Percentiles rank a stretch among this genome's conserved stretches.
Conservation (phyloP, 2,329 filamentous ascomycete species). For the Nemania serpens region DNA sequence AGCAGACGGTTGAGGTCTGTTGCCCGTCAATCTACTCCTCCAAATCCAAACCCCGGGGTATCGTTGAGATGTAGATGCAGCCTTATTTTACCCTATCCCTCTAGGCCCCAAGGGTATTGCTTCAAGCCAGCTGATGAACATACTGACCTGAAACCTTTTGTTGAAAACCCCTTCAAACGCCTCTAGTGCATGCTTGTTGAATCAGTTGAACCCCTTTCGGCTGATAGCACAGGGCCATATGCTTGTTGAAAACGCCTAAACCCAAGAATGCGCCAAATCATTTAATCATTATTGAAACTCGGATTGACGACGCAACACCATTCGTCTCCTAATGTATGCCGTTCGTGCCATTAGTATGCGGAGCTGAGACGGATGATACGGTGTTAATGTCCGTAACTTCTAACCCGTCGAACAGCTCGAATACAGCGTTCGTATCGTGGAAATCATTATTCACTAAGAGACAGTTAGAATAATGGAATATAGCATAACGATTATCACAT, state of each 20-base stretch:
- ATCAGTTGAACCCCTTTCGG: constrained; percentile 30
- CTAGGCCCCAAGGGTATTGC: constrained; percentile 27
- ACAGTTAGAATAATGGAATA: constrained; percentile 10
- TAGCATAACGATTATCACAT: constrained; percentile 42
- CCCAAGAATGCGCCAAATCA: constrained; percentile 40
- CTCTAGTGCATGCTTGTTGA: constrained; percentile 44
- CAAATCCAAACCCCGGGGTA: constrained; percentile 42
- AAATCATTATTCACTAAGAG: constrained; percentile 94
- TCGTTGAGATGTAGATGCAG: constrained; percentile 49
- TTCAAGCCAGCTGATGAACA: constrained; percentile 30
- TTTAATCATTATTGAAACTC: constrained; percentile 29
- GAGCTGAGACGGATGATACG: constrained; percentile 24
- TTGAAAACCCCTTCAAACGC: constrained; percentile 43
- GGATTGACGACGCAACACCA: constrained; percentile 30
- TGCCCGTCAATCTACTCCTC: constrained; percentile 11
- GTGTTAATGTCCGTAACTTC: constrained; percentile 67
- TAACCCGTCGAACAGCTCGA: constrained; percentile 82
- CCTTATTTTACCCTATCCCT: constrained; percentile 38
- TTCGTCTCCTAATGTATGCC: constrained; percentile 37
- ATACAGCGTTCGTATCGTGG: constrained; percentile 80
- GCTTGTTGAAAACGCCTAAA: constrained; percentile 44
- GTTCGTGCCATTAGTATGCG: constrained; percentile 37
- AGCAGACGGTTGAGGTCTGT: constrained; percentile 33
- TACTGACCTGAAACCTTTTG: constrained; percentile 40
- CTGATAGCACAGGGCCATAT: constrained; percentile 27